Conservation (phyloP, 768 basidiomycete species). For the Ramaria sp. region DNA sequence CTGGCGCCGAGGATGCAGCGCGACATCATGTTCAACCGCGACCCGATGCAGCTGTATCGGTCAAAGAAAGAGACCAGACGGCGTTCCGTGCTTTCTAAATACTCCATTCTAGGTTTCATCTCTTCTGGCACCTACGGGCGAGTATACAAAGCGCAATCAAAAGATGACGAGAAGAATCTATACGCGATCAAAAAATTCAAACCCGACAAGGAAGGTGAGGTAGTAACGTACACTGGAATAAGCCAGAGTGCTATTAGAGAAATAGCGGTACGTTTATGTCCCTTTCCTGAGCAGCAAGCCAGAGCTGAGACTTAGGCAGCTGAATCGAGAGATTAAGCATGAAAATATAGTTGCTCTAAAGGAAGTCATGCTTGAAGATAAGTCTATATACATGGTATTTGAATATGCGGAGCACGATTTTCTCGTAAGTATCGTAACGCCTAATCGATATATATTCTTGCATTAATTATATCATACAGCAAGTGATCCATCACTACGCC, state of each 20-base stretch:
- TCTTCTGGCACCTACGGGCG: conserved; percentile 97
- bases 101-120: conserved; percentile 91
- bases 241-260: conserved; percentile 96
- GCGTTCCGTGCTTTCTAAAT: conserved; percentile 65
- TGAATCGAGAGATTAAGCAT: conserved; percentile 84
- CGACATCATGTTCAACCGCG: conserved; percentile 19
- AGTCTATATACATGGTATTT: conserved; percentile 98
- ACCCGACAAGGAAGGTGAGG: conserved; percentile 98
- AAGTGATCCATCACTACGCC: conserved; percentile 98
- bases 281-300: background rate
- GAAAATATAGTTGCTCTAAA: conserved; percentile 85
- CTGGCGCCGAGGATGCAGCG: conserved; percentile 1
- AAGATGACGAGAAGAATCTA: conserved; percentile 49
- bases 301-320: conserved; percentile 30
- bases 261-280: conserved; percentile 57
- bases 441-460: background rate
- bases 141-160: conserved; percentile 93
- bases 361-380: conserved; percentile 95
- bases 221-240: conserved; percentile 91
- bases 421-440: conserved; percentile 47
- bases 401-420: conserved; percentile 99
- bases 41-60: conserved; percentile 83
- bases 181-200: conserved; percentile 99
- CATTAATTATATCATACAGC: conserved; percentile 34
- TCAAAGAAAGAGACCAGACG: conserved; percentile 63